phyloP scores from a whole-genome alignment of 805 yeast species.

The Metschnikowia dekortorum region DNA sequence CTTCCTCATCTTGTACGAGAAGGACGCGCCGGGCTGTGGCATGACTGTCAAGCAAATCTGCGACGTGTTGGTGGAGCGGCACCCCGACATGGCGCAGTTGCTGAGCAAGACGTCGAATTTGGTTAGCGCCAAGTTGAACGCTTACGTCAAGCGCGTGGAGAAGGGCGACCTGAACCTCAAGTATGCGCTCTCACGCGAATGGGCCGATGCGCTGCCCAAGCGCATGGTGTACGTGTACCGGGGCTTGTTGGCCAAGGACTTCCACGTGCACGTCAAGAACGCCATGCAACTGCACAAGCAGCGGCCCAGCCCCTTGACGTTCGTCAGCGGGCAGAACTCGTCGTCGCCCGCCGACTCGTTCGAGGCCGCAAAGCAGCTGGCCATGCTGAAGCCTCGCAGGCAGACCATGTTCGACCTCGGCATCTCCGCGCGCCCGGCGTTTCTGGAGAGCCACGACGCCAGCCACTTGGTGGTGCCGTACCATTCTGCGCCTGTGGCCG shows the following conservation, averaged over 20 bases:
- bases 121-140: constrained; percentile 78
- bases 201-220: constrained; percentile 89
- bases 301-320: constrained; percentile 6
- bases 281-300: constrained; percentile 52
- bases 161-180: constrained; percentile 71
- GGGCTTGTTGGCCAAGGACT: constrained; percentile 72
- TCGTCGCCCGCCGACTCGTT: constrained; percentile 22
- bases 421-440: constrained; percentile 33
- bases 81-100: constrained; percentile 79
- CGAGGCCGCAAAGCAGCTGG: constrained; percentile 33
- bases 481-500: constrained; percentile 74
- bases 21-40: constrained; percentile 66
- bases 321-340: constrained; percentile 8
- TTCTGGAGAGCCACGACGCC: constrained; percentile 40
- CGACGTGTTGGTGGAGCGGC: constrained; percentile 66
- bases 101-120: constrained; percentile 78
- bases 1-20: constrained; percentile 63
- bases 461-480: constrained; percentile 60
- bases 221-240: constrained; percentile 86
- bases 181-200: constrained; percentile 76
- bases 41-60: constrained; percentile 90
- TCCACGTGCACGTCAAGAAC: constrained; percentile 64
- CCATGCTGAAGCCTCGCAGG: constrained; percentile 40
- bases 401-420: constrained; percentile 54
- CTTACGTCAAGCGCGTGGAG: constrained; percentile 80